Percentiles rank a stretch among this genome's conserved stretches.
These are phyloP conservation scores for Pseudoturritis turrita DNA, from an alignment of 345 rosid genomes.

Conservation along the genomic window DNA sequence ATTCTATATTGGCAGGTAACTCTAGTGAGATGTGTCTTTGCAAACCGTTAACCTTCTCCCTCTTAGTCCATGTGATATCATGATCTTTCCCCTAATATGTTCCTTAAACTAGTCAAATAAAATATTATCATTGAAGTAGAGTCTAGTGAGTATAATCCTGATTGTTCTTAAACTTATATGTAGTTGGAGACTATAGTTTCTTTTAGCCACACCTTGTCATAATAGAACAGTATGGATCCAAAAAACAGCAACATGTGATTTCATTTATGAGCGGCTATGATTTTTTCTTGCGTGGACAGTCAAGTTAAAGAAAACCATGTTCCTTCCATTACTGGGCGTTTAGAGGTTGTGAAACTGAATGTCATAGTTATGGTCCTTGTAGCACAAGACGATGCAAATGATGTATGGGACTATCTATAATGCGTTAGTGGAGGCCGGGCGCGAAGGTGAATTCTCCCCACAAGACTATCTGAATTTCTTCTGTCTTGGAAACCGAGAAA, in stretches of 20 bases:
- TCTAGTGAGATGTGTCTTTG: background rate
- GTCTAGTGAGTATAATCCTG: background rate
- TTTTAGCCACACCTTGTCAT: background rate
- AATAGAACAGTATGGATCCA: background rate
- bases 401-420: conserved; percentile 90
- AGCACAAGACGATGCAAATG: conserved; percentile 98
- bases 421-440: conserved; percentile 84
- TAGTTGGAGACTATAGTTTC: background rate
- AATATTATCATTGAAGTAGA: background rate
- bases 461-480: conserved; percentile 89
- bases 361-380: conserved; percentile 26
- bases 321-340: background rate
- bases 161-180: background rate
- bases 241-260: background rate
- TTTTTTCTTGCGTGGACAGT: background rate
- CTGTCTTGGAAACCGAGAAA: conserved; percentile 93
- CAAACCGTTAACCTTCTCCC: background rate
- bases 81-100: background rate
- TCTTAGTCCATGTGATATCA: background rate
- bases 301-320: background rate
- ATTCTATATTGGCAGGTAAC: conserved; percentile 95
- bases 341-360: background rate
- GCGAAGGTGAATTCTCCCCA: conserved; percentile 57
- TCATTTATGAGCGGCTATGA: background rate
- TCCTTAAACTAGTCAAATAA: background rate